Evolutionary conservation across 2,329 filamentous ascomycete species (phyloP), one percentile per base, ranked within the genome.

Genomic region (Paramyrothecium sp.): DNA sequence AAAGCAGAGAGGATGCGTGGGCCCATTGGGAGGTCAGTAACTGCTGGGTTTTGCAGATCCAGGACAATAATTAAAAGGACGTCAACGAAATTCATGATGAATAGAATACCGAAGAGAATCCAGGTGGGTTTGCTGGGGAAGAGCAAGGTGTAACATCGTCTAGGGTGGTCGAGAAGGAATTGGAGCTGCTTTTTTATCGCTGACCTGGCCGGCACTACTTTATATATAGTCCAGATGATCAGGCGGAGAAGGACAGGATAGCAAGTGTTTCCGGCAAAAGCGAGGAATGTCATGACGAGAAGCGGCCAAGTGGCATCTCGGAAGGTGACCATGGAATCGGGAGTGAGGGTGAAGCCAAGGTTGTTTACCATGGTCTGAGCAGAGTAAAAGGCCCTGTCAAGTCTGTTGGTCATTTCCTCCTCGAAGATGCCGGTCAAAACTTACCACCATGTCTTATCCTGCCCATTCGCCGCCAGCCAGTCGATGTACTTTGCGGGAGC

Each of bases 121-220:
- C 83, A 87, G 0, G 85, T 88, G 8, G 84, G 79, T n/a, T 72
- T 70, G 33, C 78, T 76, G 0, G 84, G 85, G 62, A 89, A 89
- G 3, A 89, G 77, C 3, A 85, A 78, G 3, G 83, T 87, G 63
- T 85, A 88, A 61, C 84, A 87, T 8, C 86, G 75, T 50, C 85
- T 77, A 0, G 85, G 86, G 66, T 89, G 83, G 54, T 87, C 79
- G 11, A 89, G 78, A 0, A 89, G 72, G 61, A 88, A 89, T 1
- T 73, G 69, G 0, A 88, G 69, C 0, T 81, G 69, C 38, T 80
- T 77, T 2, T 71, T 69, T 51, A 75, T 77, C 0, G 68, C 63
- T 0, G 74, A 66, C 51, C 70, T 56, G 5, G 73, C 66, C 0
- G 81, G 78, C 1, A 75, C 66, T 3, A 79, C 54, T 60, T 79